A percentile compares a stretch with the other conserved stretches of the same genome.
These are phyloP conservation scores for Prunus mume DNA, from an alignment of 306 rosid genomes.

Conservation along the genomic window DNA sequence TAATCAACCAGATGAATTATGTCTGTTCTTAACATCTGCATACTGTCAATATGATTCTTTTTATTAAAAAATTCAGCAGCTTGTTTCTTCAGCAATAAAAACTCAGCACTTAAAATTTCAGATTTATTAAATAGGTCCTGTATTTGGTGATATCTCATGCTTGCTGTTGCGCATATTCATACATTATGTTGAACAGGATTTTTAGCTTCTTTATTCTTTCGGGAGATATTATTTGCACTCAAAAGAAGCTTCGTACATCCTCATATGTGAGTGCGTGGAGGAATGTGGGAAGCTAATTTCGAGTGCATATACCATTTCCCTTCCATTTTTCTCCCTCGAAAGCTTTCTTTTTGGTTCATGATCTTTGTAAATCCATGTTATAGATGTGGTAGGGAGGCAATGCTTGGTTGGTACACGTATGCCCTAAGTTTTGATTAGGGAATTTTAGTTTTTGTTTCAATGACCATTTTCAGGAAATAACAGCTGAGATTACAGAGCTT, in stretches of 20 bases:
- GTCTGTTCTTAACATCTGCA: background rate
- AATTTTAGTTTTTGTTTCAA: constrained; percentile 21
- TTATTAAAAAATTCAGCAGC: background rate
- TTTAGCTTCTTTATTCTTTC: background rate
- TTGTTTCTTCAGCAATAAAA: background rate
- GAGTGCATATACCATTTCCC: background rate
- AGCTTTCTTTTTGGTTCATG: background rate
- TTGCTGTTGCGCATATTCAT: too few relatives aligned
- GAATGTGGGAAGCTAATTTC: background rate
- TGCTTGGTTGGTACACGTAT: background rate
- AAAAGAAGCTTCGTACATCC: background rate
- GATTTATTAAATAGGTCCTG: too few relatives aligned
- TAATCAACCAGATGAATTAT: too few relatives aligned
- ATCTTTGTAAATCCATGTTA: background rate
- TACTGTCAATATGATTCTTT: background rate
- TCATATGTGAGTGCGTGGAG: background rate
- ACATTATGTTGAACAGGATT: background rate
- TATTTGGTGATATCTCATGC: too few relatives aligned
- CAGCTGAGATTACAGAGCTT: constrained; percentile 70
- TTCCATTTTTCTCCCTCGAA: background rate
- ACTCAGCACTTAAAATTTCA: too few relatives aligned
- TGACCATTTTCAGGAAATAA: constrained; percentile 60
- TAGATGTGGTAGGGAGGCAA: constrained; percentile 13
- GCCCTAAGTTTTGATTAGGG: constrained; percentile 11
- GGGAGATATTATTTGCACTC: background rate